Evolutionary conservation across 768 basidiomycete species (phyloP).

Genomic region (Tricholomella constricta): DNA sequence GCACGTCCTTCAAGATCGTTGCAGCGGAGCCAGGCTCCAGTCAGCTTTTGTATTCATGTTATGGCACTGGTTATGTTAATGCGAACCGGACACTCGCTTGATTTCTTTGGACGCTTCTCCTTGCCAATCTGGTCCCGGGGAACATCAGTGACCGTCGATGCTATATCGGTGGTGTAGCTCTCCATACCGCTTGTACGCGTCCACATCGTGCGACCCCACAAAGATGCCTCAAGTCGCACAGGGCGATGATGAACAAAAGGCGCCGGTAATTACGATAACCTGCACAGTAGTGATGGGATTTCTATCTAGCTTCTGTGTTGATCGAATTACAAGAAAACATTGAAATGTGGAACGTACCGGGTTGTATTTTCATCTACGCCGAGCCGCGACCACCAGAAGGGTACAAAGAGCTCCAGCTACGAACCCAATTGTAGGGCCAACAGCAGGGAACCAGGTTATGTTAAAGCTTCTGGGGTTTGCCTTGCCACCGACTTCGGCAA

Average conservation of each 20-base stretch:
- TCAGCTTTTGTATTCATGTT: conserved; percentile 84
- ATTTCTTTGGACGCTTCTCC: neutral
- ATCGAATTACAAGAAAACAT: neutral
- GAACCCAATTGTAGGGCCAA: conserved; percentile 39
- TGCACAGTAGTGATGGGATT: no score
- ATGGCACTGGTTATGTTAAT: conserved; percentile 91
- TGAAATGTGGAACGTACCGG: neutral
- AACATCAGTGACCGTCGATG: no score
- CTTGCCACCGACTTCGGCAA: conserved; percentile 42
- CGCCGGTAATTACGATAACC: no score
- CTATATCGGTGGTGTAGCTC: no score
- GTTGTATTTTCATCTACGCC: conserved; percentile 28
- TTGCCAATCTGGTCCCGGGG: neutral
- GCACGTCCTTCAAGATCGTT: conserved; percentile 90
- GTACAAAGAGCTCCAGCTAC: conserved; percentile 44
- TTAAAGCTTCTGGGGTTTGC: neutral
- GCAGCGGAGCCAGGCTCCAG: conserved; percentile 53
- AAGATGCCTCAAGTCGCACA: no score
- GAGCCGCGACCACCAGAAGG: conserved; percentile 20
- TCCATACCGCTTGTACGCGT: neutral
- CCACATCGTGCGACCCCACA: no score
- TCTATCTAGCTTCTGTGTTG: neutral
- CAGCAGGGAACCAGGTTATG: conserved; percentile 27
- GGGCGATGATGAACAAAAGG: no score
- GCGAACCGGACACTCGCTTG: conserved; percentile 72